Base-by-base conservation (phyloP, 345 rosid species). In the Gossypium herbaceum region DNA sequence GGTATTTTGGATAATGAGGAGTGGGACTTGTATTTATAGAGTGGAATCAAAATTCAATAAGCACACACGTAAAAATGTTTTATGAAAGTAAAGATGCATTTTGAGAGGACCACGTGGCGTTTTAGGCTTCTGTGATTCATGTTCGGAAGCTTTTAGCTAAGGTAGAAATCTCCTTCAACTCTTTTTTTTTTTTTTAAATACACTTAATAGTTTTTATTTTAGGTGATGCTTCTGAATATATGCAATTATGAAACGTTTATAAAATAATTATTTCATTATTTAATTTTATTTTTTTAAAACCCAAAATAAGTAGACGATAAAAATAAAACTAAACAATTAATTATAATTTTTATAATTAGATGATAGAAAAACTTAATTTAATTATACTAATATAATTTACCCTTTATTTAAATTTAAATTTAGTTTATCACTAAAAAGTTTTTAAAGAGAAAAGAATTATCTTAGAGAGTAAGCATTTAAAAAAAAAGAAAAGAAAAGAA, bases 101-200 rank as follows among this genome's bases (percentile, higher is more conserved):
- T 70, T 34, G 29, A 69, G 74, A 45, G 57, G 77, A 73, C 79
- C 84, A 75, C 79, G 79, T 73, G 85, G 85, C 74, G 64, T 52
- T 29, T 76, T 48, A 65, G 62, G 70, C 76, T 79, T 78, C 81
- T 29, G 24, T 81, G 51, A 27, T 80, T 67, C 15, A 34, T 81
- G 81, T 66, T 65, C 43, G 17, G 50, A 64, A 52, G 66, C 17
- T 4, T 60, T 45, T 22, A 61, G 24, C 16, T 6, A 11, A 34
- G 29, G 25, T 17, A 72, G 19, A 39, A 43, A 55, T 57, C 25
- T 29, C 27, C 48, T 51, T 12, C 13, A 24, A 69, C 57, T 69
- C 16, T 9, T 22, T 15, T 50, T 63, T 6, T 50, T 22, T 15
- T 50, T 63, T 6, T 27, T 27, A 3, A 27, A 27, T 27, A 3